These are phyloP conservation scores for Lipomyces starkeyi DNA, from an alignment of 805 yeast genomes.

Conservation along the genomic window DNA sequence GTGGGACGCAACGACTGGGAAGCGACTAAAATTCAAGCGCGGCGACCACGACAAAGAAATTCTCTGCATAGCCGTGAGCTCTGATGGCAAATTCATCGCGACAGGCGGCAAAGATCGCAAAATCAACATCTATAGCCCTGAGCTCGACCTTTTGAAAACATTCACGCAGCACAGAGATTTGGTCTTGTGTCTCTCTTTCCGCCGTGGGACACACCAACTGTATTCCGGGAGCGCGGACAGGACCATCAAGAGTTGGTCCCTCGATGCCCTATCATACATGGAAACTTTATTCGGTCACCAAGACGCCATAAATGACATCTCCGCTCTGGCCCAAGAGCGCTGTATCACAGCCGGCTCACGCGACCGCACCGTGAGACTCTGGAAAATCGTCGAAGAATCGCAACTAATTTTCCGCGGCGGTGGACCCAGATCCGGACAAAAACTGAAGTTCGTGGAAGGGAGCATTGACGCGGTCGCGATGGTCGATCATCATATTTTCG, in stretches of 20 bases:
- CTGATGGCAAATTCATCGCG: conserved; percentile 85
- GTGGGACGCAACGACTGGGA: conserved; percentile 76
- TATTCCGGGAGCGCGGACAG: conserved; percentile 94
- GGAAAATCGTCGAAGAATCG: conserved; percentile 97
- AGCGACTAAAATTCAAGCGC: conserved; percentile 58
- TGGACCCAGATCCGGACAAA: conserved; percentile 53
- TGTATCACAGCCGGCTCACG: conserved; percentile 96
- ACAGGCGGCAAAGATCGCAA: conserved; percentile 90
- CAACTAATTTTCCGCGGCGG: conserved; percentile 93
- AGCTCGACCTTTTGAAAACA: conserved; percentile 74
- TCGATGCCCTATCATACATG: conserved; percentile 84
- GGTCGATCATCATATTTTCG: conserved; percentile 90
- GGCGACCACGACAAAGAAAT: conserved; percentile 81
- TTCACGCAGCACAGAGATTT: conserved; percentile 75
- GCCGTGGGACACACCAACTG: conserved; percentile 80
- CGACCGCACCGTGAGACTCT: conserved; percentile 91
- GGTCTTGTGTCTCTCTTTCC: conserved; percentile 74
- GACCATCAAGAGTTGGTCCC: conserved; percentile 83
- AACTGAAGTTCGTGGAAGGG: conserved; percentile 70
- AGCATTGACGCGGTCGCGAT: conserved; percentile 87
- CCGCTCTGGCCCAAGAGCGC: conserved; percentile 82
- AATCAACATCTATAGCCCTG: conserved; percentile 84
- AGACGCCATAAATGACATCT: conserved; percentile 80
- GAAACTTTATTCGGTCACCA: conserved; percentile 96
- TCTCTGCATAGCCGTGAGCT: conserved; percentile 77